Conservation (phyloP, 306 rosid species). For the Medicago truncatula region DNA sequence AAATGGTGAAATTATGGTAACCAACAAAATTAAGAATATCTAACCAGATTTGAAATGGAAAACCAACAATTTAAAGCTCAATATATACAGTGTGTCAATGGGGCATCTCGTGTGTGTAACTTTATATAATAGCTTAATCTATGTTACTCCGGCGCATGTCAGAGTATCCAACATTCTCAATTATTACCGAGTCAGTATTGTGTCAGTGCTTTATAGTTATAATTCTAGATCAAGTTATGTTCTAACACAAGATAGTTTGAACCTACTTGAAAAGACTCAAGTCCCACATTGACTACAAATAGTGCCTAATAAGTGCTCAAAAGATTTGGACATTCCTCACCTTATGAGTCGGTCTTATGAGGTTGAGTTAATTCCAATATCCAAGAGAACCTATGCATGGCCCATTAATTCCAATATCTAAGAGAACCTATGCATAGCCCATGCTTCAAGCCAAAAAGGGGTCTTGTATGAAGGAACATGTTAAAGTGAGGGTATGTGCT, state of each 20-base stretch:
- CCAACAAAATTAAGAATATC: too few species aligned
- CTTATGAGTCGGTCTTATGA: neutral
- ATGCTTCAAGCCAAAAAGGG: too few species aligned
- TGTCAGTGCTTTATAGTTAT: neutral
- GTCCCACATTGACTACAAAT: neutral
- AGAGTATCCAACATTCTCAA: neutral
- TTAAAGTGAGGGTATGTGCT: neutral
- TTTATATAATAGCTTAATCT: neutral
- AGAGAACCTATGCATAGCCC: neutral
- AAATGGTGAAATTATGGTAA: too few species aligned
- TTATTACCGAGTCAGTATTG: neutral
- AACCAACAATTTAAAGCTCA: neutral
- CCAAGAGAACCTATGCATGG: too few species aligned
- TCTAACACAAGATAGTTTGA: neutral
- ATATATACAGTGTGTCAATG: neutral
- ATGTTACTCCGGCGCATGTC: neutral
- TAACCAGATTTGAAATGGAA: neutral
- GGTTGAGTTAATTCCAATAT: neutral
- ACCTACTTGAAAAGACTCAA: neutral
- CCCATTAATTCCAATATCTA: neutral
- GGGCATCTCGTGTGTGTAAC: neutral
- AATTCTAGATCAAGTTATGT: neutral
- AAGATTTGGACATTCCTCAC: neutral
- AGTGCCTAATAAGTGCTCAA: neutral
- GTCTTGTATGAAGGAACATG: neutral